phyloP scores from a whole-genome alignment of 2,329 filamentous ascomycete genomes.

The Proliferodiscus dingleyae region DNA sequence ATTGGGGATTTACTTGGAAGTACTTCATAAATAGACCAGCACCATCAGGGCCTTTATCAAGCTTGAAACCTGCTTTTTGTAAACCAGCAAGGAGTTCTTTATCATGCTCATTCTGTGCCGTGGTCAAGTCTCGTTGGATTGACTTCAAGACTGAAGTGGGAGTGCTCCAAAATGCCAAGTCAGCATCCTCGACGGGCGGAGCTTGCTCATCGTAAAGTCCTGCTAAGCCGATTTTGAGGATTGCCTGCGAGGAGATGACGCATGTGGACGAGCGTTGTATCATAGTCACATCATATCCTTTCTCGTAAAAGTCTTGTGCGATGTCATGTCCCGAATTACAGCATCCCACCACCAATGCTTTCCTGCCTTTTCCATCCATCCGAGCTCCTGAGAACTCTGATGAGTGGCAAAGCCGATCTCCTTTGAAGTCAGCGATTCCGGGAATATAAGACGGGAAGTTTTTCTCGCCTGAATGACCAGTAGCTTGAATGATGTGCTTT shows the following conservation, averaged over 20 bases:
- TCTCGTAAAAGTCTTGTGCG: slow-evolving; percentile 61
- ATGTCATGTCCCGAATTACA: slow-evolving; percentile 69
- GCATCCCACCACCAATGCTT: slow-evolving; percentile 60
- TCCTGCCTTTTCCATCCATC: slow-evolving; percentile 45
- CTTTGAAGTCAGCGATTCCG: slow-evolving; percentile 50
- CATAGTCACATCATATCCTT: slow-evolving; percentile 64
- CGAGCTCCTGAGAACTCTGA: slow-evolving; percentile 53
- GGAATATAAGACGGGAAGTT: slow-evolving; percentile 40
- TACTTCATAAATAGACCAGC: slow-evolving; percentile 55
- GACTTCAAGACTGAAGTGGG: slow-evolving; percentile 58
- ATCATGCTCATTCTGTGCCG: slow-evolving; percentile 34
- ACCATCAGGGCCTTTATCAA: slow-evolving; percentile 52
- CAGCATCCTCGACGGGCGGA: slow-evolving; percentile 59
- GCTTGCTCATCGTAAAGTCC: slow-evolving; percentile 34
- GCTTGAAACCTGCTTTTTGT: slow-evolving; percentile 50
- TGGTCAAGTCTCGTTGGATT: slow-evolving; percentile 45
- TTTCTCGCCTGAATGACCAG: slow-evolving; percentile 51
- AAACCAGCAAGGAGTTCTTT: slow-evolving; percentile 42
- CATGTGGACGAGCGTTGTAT: slow-evolving; percentile 63
- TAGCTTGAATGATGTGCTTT: slow-evolving; percentile 21
- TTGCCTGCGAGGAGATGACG: slow-evolving; percentile 51
- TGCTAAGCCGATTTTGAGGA: slow-evolving; percentile 37
- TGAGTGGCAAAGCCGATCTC: slow-evolving; percentile 55
- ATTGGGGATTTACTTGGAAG: too few relatives aligned
- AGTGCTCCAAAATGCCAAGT: slow-evolving; percentile 53